Evolutionary conservation across 2,329 filamentous ascomycete species (phyloP).

Genomic region (Corynespora cassiicola): DNA sequence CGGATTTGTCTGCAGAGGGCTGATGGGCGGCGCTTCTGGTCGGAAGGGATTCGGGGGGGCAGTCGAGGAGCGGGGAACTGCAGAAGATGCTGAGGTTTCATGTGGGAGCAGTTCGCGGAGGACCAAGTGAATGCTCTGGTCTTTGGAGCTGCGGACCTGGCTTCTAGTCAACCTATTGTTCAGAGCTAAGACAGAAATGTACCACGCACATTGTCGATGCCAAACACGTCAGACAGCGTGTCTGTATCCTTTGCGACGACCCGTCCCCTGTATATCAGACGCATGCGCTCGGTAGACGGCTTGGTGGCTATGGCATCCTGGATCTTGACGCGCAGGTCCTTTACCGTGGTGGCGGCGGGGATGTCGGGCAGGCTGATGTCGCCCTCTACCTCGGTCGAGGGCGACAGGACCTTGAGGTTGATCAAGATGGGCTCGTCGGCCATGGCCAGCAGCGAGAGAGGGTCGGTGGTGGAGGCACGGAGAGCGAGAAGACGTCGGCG

Average conservation of each 20-base stretch:
- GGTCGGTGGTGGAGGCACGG: slow-evolving; percentile 5
- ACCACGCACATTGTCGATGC: slow-evolving; percentile 53
- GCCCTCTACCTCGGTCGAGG: slow-evolving; percentile 45
- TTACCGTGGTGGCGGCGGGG: slow-evolving; percentile 53
- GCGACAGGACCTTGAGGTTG: slow-evolving; percentile 48
- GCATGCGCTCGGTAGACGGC: slow-evolving; percentile 53
- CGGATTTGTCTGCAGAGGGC: slow-evolving; percentile 36
- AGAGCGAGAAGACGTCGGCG: slow-evolving; percentile 11
- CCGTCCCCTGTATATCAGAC: slow-evolving; percentile 65
- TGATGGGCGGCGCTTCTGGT: slow-evolving; percentile 17
- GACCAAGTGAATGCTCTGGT: slow-evolving; percentile 47
- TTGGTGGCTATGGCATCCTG: slow-evolving; percentile 53
- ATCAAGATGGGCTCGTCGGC: slow-evolving; percentile 28
- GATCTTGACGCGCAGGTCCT: slow-evolving; percentile 60
- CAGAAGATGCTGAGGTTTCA: slow-evolving; percentile 13
- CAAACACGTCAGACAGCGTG: slow-evolving; percentile 58
- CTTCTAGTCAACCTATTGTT: too few relatives aligned
- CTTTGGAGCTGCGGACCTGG: slow-evolving; percentile 42
- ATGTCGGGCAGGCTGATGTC: slow-evolving; percentile 39
- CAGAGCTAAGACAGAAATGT: slow-evolving; percentile 2
- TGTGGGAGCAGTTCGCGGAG: slow-evolving; percentile 38
- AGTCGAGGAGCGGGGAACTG: slow-evolving; percentile 32
- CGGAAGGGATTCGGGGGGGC: slow-evolving; percentile 49
- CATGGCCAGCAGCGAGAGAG: slow-evolving; percentile 23
- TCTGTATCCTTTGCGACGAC: slow-evolving; percentile 57